Evolutionary conservation across 306 rosid species (phyloP).

Genomic region (Begonia masoniana): DNA sequence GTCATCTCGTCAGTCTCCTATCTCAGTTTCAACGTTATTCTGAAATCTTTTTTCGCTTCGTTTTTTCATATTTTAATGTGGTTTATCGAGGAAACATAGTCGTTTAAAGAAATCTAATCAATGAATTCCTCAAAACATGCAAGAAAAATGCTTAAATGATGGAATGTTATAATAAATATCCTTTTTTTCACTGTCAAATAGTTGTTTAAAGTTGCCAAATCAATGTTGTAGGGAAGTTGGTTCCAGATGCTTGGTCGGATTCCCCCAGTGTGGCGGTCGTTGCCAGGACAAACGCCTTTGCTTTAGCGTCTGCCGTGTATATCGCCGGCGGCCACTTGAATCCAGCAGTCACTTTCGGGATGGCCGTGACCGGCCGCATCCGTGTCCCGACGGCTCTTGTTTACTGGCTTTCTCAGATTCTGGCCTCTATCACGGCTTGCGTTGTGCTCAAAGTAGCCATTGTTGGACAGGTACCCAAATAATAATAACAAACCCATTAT

Average conservation of each 20-base stretch:
- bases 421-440: slow-evolving; percentile 74
- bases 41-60: too few species aligned
- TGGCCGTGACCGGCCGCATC: slow-evolving; percentile 71
- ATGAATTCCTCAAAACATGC: too few species aligned
- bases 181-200: too few species aligned
- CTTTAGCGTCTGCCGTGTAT: slow-evolving; percentile 39
- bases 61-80: neutral
- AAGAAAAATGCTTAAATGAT: too few species aligned
- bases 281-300: slow-evolving; percentile 46
- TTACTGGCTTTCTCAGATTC: slow-evolving; percentile 62
- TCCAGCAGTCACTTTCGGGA: slow-evolving; percentile 77
- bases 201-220: too few species aligned
- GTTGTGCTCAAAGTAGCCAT: slow-evolving; percentile 46
- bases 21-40: too few species aligned
- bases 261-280: slow-evolving; percentile 40
- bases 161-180: too few species aligned
- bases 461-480: slow-evolving; percentile 50
- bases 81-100: too few species aligned
- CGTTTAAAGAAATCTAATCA: too few species aligned
- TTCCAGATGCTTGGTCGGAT: slow-evolving; percentile 47
- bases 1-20: slow-evolving; percentile 54
- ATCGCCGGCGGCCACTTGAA: slow-evolving; percentile 78
- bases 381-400: slow-evolving; percentile 64
- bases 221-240: slow-evolving; percentile 68
- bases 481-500: neutral